phyloP scores from a whole-genome alignment of 495 filamentous ascomycete species.

The Daldinia grandis region DNA sequence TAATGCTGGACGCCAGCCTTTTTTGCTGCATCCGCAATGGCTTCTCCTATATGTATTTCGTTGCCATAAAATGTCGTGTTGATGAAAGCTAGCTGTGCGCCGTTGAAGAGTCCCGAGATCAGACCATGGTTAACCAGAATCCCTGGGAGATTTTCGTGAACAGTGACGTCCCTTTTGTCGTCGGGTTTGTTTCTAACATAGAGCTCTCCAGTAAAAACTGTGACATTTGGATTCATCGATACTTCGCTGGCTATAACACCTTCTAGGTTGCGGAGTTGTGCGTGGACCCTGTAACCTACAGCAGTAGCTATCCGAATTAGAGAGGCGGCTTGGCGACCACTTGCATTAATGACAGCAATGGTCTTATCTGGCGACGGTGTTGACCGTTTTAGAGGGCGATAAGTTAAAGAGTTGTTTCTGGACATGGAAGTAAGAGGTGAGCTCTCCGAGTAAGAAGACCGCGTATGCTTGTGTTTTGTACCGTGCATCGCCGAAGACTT shows the following conservation, averaged over 20 bases:
- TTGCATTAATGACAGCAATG: slow-evolving; percentile 91
- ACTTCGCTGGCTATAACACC: slow-evolving; percentile 87
- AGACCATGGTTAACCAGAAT: slow-evolving; percentile 66
- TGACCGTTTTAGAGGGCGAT: slow-evolving; percentile 61
- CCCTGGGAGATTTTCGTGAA: slow-evolving; percentile 54
- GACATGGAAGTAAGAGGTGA: slow-evolving; percentile 57
- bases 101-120: slow-evolving; percentile 79
- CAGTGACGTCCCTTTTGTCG: slow-evolving; percentile 54
- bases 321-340: slow-evolving; percentile 91
- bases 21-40: slow-evolving; percentile 89
- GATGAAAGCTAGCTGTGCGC: slow-evolving; percentile 90
- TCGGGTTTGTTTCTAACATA: slow-evolving; percentile 66
- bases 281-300: slow-evolving; percentile 88
- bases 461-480: slow-evolving; percentile 60
- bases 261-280: slow-evolving; percentile 83
- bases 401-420: slow-evolving; percentile 57
- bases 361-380: slow-evolving; percentile 71
- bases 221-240: slow-evolving; percentile 80
- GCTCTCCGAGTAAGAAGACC: slow-evolving; percentile 60
- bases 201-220: slow-evolving; percentile 81
- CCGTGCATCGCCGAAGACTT: slow-evolving; percentile 43
- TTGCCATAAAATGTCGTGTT: slow-evolving; percentile 99
- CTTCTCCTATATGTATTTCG: slow-evolving; percentile 86
- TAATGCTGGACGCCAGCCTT: slow-evolving; percentile 86
- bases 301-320: slow-evolving; percentile 91